Conservation (phyloP, 176 grass and related monocot species). For the Hsuehochloa calcarea region DNA sequence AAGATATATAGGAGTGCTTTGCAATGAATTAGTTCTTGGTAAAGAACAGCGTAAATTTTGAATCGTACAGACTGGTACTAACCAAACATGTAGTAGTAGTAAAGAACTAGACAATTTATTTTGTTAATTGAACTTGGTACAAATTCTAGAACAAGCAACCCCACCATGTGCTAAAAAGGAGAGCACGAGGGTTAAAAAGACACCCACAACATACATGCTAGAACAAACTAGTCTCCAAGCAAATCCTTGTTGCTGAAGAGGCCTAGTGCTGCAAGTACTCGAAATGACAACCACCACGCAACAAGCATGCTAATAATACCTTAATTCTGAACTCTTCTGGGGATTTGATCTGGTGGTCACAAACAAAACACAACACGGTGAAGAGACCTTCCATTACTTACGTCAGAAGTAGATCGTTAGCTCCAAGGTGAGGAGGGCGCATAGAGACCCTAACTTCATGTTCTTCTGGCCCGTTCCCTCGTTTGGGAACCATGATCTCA, state of each 20-base stretch:
- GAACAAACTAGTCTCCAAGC: conserved; percentile 51
- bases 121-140: conserved; percentile 33
- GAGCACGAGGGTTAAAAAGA: conserved; percentile 49
- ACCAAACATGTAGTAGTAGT: background rate
- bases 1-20: no score
- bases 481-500: conserved; percentile 95
- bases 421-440: conserved; percentile 81
- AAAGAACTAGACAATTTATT: conserved; percentile 35
- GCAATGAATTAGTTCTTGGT: background rate
- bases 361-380: background rate
- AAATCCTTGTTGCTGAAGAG: conserved; percentile 32
- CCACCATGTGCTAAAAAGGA: conserved; percentile 23
- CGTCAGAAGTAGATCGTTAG: conserved; percentile 76
- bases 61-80: background rate
- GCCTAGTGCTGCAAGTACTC: background rate
- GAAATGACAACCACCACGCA: background rate
- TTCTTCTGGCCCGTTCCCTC: conserved; percentile 72
- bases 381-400: conserved; percentile 30
- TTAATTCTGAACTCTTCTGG: background rate
- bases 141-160: conserved; percentile 28
- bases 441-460: conserved; percentile 92
- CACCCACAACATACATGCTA: conserved; percentile 35
- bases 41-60: background rate
- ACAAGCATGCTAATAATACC: conserved; percentile 17
- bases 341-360: conserved; percentile 18